phyloP scores from a whole-genome alignment of 257 asterid species.

The Scutellaria minor region DNA sequence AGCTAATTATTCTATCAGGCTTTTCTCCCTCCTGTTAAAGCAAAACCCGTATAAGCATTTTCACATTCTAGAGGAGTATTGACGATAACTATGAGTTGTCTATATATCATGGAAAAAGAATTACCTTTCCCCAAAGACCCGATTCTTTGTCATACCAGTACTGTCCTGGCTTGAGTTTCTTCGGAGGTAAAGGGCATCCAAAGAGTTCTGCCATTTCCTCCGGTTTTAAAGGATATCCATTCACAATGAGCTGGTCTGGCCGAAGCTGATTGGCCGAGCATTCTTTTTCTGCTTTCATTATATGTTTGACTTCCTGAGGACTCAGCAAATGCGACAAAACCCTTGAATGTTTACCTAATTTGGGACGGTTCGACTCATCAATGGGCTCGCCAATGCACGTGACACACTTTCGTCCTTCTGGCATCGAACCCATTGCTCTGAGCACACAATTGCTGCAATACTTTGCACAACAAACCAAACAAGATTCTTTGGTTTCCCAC shows the following conservation, averaged over 20 bases:
- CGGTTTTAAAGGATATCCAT: slow-evolving; percentile 75
- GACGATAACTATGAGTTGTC: slow-evolving; percentile 17
- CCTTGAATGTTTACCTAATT: slow-evolving; percentile 76
- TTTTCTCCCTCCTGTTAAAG: slow-evolving; percentile 76
- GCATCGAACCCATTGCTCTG: slow-evolving; percentile 95
- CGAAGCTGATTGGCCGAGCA: slow-evolving; percentile 90
- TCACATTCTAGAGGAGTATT: slow-evolving; percentile 21
- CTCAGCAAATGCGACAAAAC: slow-evolving; percentile 74
- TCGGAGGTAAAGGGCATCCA: slow-evolving; percentile 78
- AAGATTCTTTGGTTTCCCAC: slow-evolving; percentile 82
- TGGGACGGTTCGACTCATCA: slow-evolving; percentile 70
- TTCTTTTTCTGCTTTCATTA: slow-evolving; percentile 85
- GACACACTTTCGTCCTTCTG: slow-evolving; percentile 92
- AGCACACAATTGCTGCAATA: slow-evolving; percentile 86
- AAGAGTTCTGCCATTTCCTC: slow-evolving; percentile 82
- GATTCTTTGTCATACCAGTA: slow-evolving; percentile 96
- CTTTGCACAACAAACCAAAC: slow-evolving; percentile 75
- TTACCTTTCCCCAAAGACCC: slow-evolving; percentile 91
- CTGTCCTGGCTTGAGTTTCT: slow-evolving; percentile 75
- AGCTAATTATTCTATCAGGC: slow-evolving; percentile 73
- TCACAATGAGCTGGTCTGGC: slow-evolving; percentile 80
- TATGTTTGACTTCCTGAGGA: slow-evolving; percentile 83
- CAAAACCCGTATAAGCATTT: slow-evolving; percentile 38
- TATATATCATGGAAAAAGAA: slow-evolving; percentile 20
- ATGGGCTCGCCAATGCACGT: slow-evolving; percentile 82